Base-by-base conservation (phyloP, 116 monocot genomes). In the Zostera marina region DNA sequence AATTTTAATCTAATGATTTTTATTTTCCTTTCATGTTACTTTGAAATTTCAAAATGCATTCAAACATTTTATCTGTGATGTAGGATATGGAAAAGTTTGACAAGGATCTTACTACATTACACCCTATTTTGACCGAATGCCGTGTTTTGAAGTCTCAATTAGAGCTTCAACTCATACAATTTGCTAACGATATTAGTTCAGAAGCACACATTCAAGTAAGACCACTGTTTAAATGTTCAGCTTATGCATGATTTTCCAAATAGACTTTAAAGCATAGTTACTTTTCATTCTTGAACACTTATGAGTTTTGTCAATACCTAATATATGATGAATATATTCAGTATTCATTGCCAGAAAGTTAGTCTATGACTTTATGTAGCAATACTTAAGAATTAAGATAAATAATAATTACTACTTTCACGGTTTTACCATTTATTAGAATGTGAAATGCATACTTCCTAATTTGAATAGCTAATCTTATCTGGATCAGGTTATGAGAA, bases 181-280 rank as follows among this genome's bases (percentile, higher is more conserved):
- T 80, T 80, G 96, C 96, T 49, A 89, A 89, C 78, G 80, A 96
- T 52, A 74, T 96, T 53, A 96, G 96, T 64, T 96, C 96, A 39
- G 85, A 85, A 70, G 96, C 96, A 39, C 96, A 96, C 69, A 62
- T 96, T 47, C 66, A 96, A 83, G 96, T 94, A 94, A 42, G 14
- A 7, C 11, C 13, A n/a, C 1, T 13, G 21, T 20, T 24, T 16
- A 42, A 13, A 44, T 22, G 8, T 11, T 24, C 6, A 26, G 24
- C n/a, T 56, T 32, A 38, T 49, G 19, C 19, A 13, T 49, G 4
- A 15, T 49, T 17, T 49, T 49, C 19, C 16, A 17, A 11, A 8
- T 49, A 20, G 6, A 15, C 49, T 8, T 15, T 17, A 3, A 32
- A 32, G 5, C 32, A 32, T 32, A 32, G 32, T 32, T 32, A 32